A percentile compares a stretch with the other conserved stretches of the same genome.
Conservation (phyloP, 2,329 filamentous ascomycete genomes). For the Madurella fahalii region DNA sequence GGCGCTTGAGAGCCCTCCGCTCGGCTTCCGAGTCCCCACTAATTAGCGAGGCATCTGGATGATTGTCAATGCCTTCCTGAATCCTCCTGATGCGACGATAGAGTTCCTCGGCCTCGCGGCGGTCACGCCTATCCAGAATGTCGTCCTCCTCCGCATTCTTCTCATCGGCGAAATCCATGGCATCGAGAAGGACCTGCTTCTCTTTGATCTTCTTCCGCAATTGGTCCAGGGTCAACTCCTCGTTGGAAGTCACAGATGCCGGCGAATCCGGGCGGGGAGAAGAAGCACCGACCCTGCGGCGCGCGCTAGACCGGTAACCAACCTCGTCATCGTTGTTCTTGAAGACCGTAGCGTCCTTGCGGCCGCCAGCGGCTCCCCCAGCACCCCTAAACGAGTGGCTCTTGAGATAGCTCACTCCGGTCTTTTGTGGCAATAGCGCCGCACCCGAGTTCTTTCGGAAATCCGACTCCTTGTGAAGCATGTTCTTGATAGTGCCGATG, state of each 20-base stretch:
- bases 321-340: constrained; percentile 93
- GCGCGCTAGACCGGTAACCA: constrained; percentile 89
- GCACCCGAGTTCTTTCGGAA: constrained; percentile 84
- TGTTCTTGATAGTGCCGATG: constrained; percentile 85
- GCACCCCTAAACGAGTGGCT: constrained; percentile 81
- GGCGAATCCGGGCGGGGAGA: constrained; percentile 80
- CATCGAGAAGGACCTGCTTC: constrained; percentile 90
- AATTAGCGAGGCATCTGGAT: constrained; percentile 70
- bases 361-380: constrained; percentile 53
- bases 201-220: constrained; percentile 89
- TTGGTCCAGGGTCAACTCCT: constrained; percentile 83
- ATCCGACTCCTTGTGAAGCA: constrained; percentile 87
- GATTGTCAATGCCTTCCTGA: constrained; percentile 90
- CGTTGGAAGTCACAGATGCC: constrained; percentile 63
- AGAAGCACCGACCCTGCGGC: constrained; percentile 69
- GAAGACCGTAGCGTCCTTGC: constrained; percentile 94
- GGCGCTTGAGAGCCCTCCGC: constrained; percentile 76
- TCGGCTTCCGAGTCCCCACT: constrained; percentile 84
- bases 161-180: constrained; percentile 94
- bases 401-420: constrained; percentile 97
- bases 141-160: constrained; percentile 87
- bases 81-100: constrained; percentile 87
- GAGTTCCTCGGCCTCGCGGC: constrained; percentile 87
- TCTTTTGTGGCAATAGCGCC: constrained; percentile 87
- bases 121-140: constrained; percentile 81